Evolutionary conservation across 208 protist genomes (phyloP).

Genomic region (Leishmania braziliensis): DNA sequence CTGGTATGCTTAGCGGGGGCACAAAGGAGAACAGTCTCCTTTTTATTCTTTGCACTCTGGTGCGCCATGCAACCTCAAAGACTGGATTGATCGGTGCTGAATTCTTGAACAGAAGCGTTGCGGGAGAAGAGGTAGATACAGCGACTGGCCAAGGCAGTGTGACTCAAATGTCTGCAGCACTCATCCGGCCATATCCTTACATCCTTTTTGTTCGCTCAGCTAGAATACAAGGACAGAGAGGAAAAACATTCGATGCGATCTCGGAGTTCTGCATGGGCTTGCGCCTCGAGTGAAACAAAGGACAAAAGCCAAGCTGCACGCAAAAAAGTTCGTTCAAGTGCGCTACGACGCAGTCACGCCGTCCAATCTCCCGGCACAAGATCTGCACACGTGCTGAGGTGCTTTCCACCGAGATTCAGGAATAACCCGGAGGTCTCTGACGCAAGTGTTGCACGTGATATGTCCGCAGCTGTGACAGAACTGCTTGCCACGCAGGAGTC

Average conservation of each 20-base stretch:
- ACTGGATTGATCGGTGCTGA: not conserved
- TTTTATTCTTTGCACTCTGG: no score
- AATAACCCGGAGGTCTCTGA: conserved; percentile 40
- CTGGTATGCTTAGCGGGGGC: not conserved
- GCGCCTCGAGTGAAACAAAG: not conserved
- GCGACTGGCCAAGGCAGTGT: not conserved
- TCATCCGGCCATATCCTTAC: not conserved
- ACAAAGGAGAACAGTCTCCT: not conserved
- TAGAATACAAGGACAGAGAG: not conserved
- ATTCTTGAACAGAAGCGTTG: not conserved
- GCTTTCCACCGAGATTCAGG: conserved; percentile 36
- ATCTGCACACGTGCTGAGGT: conserved; percentile 56
- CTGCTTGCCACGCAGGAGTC: conserved; percentile 53
- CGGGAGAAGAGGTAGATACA: not conserved
- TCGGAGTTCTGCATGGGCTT: not conserved
- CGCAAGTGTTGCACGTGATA: conserved; percentile 83
- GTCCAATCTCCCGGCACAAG: conserved; percentile 30
- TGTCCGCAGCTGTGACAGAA: conserved; percentile 89
- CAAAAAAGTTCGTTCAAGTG: not conserved
- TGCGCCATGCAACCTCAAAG: not conserved
- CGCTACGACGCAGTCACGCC: not conserved
- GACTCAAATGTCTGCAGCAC: not conserved
- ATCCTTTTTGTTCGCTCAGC: not conserved
- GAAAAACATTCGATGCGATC: not conserved
- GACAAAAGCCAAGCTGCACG: not conserved